Percentiles rank a stretch among this genome's conserved stretches.
Evolutionary conservation across 371 early-diverging fungal genomes (phyloP).

Genomic region (Mucor piriformis): DNA sequence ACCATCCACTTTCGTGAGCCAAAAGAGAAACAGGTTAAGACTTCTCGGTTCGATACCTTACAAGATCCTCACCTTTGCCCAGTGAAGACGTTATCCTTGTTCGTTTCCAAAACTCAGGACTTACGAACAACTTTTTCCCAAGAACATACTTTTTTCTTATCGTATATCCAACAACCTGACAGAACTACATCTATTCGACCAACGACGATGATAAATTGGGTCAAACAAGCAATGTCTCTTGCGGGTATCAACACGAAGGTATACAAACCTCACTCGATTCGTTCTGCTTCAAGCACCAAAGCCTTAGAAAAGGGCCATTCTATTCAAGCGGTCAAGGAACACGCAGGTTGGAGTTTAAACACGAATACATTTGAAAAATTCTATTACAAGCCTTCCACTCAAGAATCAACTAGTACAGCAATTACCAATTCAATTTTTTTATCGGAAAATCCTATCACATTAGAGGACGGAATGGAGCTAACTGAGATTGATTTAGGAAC

Average conservation of each 20-base stretch:
- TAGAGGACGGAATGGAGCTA: conserved; percentile 4
- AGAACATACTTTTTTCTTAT: conserved; percentile 1
- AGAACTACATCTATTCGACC: not conserved
- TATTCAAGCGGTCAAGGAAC: conserved; percentile 1
- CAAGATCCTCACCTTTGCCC: no score
- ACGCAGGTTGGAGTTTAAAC: conserved; percentile 10
- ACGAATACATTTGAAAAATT: conserved; percentile 8
- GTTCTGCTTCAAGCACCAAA: conserved; percentile 10
- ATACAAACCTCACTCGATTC: not conserved
- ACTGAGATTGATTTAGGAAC: not conserved
- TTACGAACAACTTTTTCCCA: not conserved
- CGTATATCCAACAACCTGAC: not conserved
- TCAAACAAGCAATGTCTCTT: not conserved
- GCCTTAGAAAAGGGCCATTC: conserved; percentile 3
- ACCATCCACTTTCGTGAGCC: no score
- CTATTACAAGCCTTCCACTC: conserved; percentile 6
- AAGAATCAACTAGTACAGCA: not conserved
- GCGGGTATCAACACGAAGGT: conserved; percentile 7
- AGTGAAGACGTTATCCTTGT: no score
- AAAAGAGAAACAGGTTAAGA: no score
- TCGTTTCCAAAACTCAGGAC: not conserved
- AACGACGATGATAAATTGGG: conserved; percentile 1
- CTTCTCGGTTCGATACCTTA: no score
- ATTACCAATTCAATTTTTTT: conserved; percentile 6
- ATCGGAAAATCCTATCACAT: conserved; percentile 11